Conservation (phyloP, 1,284 basidiomycete species). For the Cryptococcus neoformans region DNA sequence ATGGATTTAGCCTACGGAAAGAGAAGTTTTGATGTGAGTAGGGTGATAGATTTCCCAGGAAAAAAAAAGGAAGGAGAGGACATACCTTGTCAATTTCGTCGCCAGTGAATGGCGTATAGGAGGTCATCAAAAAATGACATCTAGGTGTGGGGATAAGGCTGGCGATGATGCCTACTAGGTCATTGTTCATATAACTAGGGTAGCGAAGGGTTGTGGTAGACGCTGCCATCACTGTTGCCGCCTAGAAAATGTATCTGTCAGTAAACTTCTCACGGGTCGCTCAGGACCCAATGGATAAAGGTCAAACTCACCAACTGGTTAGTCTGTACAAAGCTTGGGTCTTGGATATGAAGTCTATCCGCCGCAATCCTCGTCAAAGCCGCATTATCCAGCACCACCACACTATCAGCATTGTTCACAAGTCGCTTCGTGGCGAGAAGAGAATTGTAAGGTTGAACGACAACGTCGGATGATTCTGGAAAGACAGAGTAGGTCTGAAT, state of each 20-base stretch:
- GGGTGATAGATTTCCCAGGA: neutral
- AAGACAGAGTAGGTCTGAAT: conserved; percentile 99
- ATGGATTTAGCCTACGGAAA: conserved; percentile 71
- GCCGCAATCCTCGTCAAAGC: conserved; percentile 88
- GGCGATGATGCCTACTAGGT: conserved; percentile 95
- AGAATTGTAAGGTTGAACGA: conserved; percentile 97
- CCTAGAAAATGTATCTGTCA: no score
- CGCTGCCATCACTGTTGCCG: conserved; percentile 93
- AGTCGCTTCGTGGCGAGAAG: conserved; percentile 92
- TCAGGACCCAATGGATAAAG: neutral
- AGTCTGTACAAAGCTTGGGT: conserved; percentile 89
- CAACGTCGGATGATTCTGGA: conserved; percentile 89
- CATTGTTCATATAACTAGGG: conserved; percentile 99
- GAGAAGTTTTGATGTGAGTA: neutral
- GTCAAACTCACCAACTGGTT: conserved; percentile 73
- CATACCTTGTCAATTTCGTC: conserved; percentile 89
- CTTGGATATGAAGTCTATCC: conserved; percentile 85
- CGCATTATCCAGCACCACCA: conserved; percentile 96
- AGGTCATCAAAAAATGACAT: conserved; percentile 99
- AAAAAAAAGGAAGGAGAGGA: conserved; percentile 1
- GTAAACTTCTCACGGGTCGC: neutral
- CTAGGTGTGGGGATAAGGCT: conserved; percentile 97
- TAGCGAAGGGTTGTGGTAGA: conserved; percentile 97
- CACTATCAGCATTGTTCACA: conserved; percentile 94
- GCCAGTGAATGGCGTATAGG: conserved; percentile 96